These are phyloP conservation scores for Saccharomycopsis sp. DNA, from an alignment of 805 yeast genomes.

Conservation along the genomic window DNA sequence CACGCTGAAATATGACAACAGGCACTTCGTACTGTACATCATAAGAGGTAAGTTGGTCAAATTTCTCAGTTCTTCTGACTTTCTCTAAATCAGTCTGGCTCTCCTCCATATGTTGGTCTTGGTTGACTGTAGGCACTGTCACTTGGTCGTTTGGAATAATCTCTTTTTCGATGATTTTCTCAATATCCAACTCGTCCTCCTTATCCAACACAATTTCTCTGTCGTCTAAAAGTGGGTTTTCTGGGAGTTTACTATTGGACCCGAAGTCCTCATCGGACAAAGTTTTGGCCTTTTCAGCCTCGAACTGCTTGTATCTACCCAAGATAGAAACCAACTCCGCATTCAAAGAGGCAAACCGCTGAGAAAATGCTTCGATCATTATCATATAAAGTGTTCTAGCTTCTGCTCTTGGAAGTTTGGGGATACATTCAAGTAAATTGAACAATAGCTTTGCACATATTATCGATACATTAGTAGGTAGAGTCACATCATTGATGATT, in stretches of 20 bases:
- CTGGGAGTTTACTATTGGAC: conserved; percentile 31
- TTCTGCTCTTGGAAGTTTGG: conserved; percentile 73
- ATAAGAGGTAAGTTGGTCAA: conserved; percentile 32
- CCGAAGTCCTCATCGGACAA: conserved; percentile 35
- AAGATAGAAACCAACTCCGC: conserved; percentile 61
- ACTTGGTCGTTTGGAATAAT: background rate
- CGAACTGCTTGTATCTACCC: conserved; percentile 50
- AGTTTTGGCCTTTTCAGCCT: conserved; percentile 36
- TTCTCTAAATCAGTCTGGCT: conserved; percentile 16
- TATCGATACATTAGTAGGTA: conserved; percentile 85
- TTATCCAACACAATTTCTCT: conserved; percentile 5
- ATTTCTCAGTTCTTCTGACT: conserved; percentile 11
- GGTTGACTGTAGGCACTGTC: conserved; percentile 23
- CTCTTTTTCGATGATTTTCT: conserved; percentile 30
- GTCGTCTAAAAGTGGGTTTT: conserved; percentile 21
- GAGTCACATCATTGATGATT: conserved; percentile 69
- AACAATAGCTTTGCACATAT: conserved; percentile 91
- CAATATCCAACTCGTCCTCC: conserved; percentile 32
- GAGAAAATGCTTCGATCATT: conserved; percentile 81
- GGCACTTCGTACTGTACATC: conserved; percentile 48
- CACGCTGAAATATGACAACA: conserved; percentile 46
- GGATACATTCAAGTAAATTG: conserved; percentile 82
- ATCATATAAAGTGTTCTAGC: conserved; percentile 66
- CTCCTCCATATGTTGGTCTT: conserved; percentile 28
- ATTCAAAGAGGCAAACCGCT: conserved; percentile 71